Base-by-base conservation (phyloP, 768 basidiomycete species). In the Serendipita sp. region DNA sequence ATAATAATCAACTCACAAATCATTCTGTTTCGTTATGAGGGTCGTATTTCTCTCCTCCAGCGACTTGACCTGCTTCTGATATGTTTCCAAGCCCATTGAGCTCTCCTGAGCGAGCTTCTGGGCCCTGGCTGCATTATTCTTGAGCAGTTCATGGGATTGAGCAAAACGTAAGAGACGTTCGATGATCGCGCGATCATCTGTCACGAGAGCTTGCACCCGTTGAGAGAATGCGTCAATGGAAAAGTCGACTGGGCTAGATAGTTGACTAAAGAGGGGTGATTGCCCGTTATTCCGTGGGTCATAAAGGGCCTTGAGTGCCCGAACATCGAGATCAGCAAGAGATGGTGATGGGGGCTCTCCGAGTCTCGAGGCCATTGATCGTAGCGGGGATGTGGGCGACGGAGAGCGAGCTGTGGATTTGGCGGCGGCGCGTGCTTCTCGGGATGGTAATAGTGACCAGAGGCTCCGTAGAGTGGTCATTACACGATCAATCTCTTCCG, bases 21-120 rank as follows among this genome's bases (percentile, higher is more conserved):
- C 75, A 37, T 81, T 77, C 63, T 84, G 80, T 70, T 79, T 79
- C 28, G 78, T 71, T 38, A 78, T 76, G 65, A 85, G 72, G 7
- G 72, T 67, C 68, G 79, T 72, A 68, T 90, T 85, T 65, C 88
- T 80, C 70, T 90, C 88, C 70, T 93, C 90, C 65, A 95, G 77
- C 28, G 79, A 81, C 70, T 81, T 79, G 2, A 94, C 86, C 71
- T 95, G 92, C 74, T 85, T 86, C 77, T 95, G 89, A 71, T 96
- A 95, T 16, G 86, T 92, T 77, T 92, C 90, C 46, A 96, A 75
- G 30, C 86, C 89, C 18, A 71, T 73, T 66, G 83, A 85, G 45
- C 86, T 88, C 62, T 93, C 92, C 72, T 87, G 85, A 2, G 90
- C 89, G 34, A 95, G 79, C 74, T 91, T 92, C 78, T 93, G 88